Percentiles rank a stretch among this genome's conserved stretches.
phyloP scores from a whole-genome alignment of 768 basidiomycete species.

The Suillus weaverae region DNA sequence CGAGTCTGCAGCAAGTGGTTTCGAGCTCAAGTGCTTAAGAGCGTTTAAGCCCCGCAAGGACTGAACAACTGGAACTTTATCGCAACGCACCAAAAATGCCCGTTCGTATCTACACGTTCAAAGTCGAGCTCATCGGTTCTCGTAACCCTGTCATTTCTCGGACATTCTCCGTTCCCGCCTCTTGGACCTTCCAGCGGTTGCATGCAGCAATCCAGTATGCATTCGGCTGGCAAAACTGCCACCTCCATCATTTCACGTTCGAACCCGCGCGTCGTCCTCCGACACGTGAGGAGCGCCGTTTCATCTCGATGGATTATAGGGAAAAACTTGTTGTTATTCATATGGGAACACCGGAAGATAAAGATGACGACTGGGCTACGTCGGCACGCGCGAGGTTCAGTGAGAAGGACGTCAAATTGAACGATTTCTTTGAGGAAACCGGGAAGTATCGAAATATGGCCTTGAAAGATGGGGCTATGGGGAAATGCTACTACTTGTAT shows the following conservation, averaged over 20 bases:
- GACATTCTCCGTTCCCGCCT: conserved; percentile 19
- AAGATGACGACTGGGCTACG: conserved; percentile 8
- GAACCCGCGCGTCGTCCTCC: not conserved
- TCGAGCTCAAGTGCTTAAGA: too few species aligned
- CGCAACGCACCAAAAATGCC: not conserved
- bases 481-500: conserved; percentile 17
- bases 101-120: conserved; percentile 20
- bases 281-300: not conserved
- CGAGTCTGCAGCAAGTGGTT: not conserved
- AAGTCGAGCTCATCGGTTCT: conserved; percentile 17
- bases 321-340: conserved; percentile 3
- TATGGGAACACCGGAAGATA: conserved; percentile 4
- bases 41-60: not conserved
- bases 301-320: conserved; percentile 5
- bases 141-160: conserved; percentile 21
- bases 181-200: conserved; percentile 20
- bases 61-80: not conserved
- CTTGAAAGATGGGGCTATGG: conserved; percentile 8
- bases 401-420: conserved; percentile 13
- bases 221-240: conserved; percentile 17
- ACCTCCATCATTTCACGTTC: conserved; percentile 22
- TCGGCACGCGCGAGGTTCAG: not conserved
- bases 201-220: conserved; percentile 21
- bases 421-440: conserved; percentile 10
- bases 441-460: conserved; percentile 3